Base-by-base conservation (phyloP, 2,329 filamentous ascomycete species). In the Trichoderma hamatum region DNA sequence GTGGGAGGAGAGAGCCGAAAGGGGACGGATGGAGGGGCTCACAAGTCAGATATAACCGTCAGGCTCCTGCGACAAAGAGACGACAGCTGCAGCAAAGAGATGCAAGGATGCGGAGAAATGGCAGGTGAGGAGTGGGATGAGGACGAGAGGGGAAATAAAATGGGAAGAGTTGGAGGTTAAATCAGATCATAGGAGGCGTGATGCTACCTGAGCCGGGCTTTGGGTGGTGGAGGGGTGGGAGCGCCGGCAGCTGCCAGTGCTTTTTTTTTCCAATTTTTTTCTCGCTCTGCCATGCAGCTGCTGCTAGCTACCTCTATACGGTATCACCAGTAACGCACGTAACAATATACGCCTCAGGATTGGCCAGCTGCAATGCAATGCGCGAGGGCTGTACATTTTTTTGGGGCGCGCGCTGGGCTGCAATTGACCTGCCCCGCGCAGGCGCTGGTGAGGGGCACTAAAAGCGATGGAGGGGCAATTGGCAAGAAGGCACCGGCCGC, bases 401-500 rank as follows among this genome's bases (percentile, higher is more conserved):
- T 62, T 30, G n/a, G 39, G 46, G 26, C 39, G 39, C 39, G 19
- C 39, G 43, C 49, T 54, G 19, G 46, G 60, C 52, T 58, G 46
- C 54, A 67, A 46, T 43, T 30, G 46, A 49, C 21, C 21, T 61
- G 65, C 65, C 65, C 65, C 65, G 43, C 60, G 13, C 32, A 26
- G 16, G 21, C 26, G 43, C 21, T 28, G 43, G 63, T 51, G 64
- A 59, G 64, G 64, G 64, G 64, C 64, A 67, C 26, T 54, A 39
- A 28, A 26, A n/a, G 34, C 26, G 34, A 19, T 68, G n/a, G 58
- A 68, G 56, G 66, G 66, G 58, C 56, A 55, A 9, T 52, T 46
- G 26, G 32, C 19, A 54, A n/a, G 51, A 59, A 58, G 66, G 66
- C 49, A 68, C 66, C 66, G 46, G 58, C 66, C 66, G 58, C 66